These are phyloP conservation scores for Citrullus amarus DNA, from an alignment of 306 rosid genomes.

Conservation along the genomic window DNA sequence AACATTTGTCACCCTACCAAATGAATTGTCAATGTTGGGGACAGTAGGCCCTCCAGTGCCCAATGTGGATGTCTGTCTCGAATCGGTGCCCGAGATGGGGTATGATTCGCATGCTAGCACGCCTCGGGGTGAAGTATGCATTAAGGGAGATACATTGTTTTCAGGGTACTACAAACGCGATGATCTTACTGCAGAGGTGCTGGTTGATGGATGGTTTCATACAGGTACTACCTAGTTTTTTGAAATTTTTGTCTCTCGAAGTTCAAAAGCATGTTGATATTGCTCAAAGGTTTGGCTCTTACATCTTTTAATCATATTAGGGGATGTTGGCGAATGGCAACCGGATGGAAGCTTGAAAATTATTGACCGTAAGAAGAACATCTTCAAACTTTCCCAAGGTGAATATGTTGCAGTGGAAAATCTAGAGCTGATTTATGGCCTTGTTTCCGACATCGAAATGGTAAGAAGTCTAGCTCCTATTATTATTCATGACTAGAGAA, in stretches of 20 bases:
- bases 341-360: constrained; percentile 90
- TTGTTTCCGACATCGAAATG: constrained; percentile 55
- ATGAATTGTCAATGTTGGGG: constrained; percentile 73
- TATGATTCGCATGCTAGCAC: constrained; percentile 60
- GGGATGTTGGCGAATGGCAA: constrained; percentile 98
- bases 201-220: constrained; percentile 87
- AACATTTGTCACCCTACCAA: constrained; percentile 79
- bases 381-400: constrained; percentile 97
- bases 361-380: constrained; percentile 93
- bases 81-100: constrained; percentile 97
- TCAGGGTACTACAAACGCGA: constrained; percentile 88
- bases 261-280: background rate
- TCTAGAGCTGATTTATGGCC: constrained; percentile 74
- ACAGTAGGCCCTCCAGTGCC: constrained; percentile 99
- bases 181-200: constrained; percentile 84
- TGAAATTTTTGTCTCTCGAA: constrained; percentile 5
- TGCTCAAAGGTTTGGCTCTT: background rate
- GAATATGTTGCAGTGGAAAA: constrained; percentile 98
- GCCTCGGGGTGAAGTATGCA: constrained; percentile 86
- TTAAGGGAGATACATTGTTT: constrained; percentile 67
- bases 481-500: background rate
- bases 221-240: constrained; percentile 45
- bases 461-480: constrained; percentile 29
- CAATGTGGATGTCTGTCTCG: constrained; percentile 76
- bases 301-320: constrained; percentile 23